A percentile compares a stretch with the other conserved stretches of the same genome.
Conservation (phyloP, 2,329 filamentous ascomycete genomes). For the Huntiella decipiens region DNA sequence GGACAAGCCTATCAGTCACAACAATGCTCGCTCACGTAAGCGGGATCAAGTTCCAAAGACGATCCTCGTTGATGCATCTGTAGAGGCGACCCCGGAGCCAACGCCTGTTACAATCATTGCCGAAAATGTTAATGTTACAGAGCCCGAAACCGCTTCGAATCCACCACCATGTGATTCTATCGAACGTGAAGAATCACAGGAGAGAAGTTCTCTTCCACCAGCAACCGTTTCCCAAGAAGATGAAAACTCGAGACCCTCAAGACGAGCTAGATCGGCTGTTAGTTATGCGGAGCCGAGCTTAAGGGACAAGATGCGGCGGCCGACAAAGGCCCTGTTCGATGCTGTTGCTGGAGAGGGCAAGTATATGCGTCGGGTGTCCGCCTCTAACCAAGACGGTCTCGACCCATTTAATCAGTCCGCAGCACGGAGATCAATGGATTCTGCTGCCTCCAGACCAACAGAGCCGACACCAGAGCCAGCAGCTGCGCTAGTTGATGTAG, state of each 20-base stretch:
- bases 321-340: constrained; percentile 56
- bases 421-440: background rate
- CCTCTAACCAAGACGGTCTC: constrained; percentile 8
- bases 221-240: constrained; percentile 34
- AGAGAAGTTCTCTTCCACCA: constrained; percentile 40
- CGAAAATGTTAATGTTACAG: constrained; percentile 14
- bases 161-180: constrained; percentile 28
- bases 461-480: background rate
- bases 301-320: constrained; percentile 65
- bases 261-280: constrained; percentile 47
- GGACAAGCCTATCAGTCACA: background rate
- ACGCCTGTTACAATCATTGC: constrained; percentile 10
- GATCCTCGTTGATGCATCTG: constrained; percentile 2
- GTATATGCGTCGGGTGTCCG: constrained; percentile 22
- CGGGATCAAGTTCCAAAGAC: background rate
- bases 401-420: constrained; percentile 10
- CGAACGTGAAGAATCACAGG: constrained; percentile 16
- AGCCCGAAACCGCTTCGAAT: constrained; percentile 22
- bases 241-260: constrained; percentile 43
- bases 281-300: constrained; percentile 73
- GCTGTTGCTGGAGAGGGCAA: constrained; percentile 50
- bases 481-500: background rate
- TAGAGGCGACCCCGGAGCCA: constrained; percentile 2
- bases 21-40: constrained; percentile 1
- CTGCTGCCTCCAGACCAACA: background rate